Evolutionary conservation across 805 yeast species (phyloP).

Genomic region (Cyberlindnera sargentensis): DNA sequence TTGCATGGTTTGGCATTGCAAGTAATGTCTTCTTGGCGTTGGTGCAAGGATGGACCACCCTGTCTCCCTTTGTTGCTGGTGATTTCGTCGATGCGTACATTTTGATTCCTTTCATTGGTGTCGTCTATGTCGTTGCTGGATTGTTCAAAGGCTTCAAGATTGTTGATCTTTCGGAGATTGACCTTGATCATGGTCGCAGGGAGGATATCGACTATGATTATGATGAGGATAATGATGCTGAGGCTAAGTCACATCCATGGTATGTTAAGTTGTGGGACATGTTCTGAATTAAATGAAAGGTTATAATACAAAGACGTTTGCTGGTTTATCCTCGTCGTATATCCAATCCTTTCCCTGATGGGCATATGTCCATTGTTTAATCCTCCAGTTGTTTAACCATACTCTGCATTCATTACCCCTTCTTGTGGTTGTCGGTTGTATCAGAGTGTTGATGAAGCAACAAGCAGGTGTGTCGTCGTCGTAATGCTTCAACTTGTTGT

Average conservation of each 20-base stretch:
- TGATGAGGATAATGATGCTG: slow-evolving; percentile 2
- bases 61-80: slow-evolving; percentile 42
- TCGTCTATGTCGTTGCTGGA: slow-evolving; percentile 33
- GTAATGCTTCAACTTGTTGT: slow-evolving; percentile 1
- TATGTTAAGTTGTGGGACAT: slow-evolving; percentile 6
- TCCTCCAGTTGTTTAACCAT: slow-evolving; percentile 14
- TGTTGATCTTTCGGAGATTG: slow-evolving; percentile 37
- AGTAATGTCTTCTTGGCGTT: slow-evolving; percentile 35
- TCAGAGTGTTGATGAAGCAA: no score
- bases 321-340: slow-evolving; percentile 3
- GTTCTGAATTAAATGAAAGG: slow-evolving; percentile 1
- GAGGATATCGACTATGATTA: slow-evolving; percentile 24
- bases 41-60: slow-evolving; percentile 45
- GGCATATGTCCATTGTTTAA: slow-evolving; percentile 7
- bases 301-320: slow-evolving; percentile 6
- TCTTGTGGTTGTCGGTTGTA: no score
- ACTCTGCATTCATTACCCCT: not conserved
- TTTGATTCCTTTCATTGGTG: slow-evolving; percentile 48
- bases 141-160: slow-evolving; percentile 34
- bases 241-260: slow-evolving; percentile 3
- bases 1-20: slow-evolving; percentile 33
- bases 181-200: slow-evolving; percentile 46
- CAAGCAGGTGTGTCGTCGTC: no score
- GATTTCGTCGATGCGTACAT: slow-evolving; percentile 57
- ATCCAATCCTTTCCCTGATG: slow-evolving; percentile 6